Evolutionary conservation across 768 basidiomycete genomes (phyloP).

Genomic region (Podaxis pistillaris): DNA sequence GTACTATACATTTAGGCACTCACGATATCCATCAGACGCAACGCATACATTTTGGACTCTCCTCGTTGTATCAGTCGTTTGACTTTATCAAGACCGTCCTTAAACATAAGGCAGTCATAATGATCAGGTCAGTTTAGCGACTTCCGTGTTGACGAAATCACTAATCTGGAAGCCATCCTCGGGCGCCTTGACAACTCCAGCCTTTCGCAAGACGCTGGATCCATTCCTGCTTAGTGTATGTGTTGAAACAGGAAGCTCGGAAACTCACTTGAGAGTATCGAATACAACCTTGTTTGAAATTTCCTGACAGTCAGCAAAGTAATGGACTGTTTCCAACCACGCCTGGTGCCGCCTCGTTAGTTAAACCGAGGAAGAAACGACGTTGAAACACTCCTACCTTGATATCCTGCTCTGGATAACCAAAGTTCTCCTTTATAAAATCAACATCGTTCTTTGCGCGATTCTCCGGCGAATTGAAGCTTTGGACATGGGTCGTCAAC

Average conservation of each 20-base stretch:
- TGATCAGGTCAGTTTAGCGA: neutral
- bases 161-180: constrained; percentile 14
- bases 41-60: neutral
- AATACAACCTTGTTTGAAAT: constrained; percentile 65
- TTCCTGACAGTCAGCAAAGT: constrained; percentile 61
- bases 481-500: constrained; percentile 63
- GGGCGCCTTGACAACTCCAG: constrained; percentile 15
- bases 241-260: neutral
- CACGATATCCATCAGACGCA: neutral
- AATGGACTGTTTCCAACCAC: constrained; percentile 81
- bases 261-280: constrained; percentile 66
- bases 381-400: constrained; percentile 38
- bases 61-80: neutral
- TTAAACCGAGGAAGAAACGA: neutral
- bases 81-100: neutral
- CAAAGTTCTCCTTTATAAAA: constrained; percentile 78
- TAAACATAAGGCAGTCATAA: neutral
- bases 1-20: constrained; percentile 17
- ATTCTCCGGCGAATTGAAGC: constrained; percentile 60
- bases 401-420: constrained; percentile 81
- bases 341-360: constrained; percentile 39
- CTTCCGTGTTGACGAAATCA: constrained; percentile 10
- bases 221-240: neutral
- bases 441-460: constrained; percentile 60
- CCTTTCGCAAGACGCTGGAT: constrained; percentile 13